Conservation (phyloP, 2,329 filamentous ascomycete genomes). For the Cladophialophora immunda region DNA sequence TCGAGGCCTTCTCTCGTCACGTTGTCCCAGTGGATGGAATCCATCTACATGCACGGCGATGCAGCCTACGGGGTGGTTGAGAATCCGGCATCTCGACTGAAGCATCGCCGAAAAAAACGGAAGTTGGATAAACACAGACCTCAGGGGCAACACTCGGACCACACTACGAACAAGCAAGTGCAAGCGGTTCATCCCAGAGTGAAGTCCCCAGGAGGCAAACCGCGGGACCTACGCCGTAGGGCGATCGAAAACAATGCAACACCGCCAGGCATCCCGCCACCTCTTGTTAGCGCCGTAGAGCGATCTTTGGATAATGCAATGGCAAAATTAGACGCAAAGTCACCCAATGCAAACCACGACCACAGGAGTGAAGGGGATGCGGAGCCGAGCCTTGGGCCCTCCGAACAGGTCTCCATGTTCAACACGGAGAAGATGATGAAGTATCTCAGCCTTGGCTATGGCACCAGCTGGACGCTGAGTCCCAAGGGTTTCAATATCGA, state of each 20-base stretch:
- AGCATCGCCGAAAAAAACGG: slow-evolving; percentile 47
- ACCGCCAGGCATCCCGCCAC: slow-evolving; percentile 55
- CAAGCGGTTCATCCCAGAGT: slow-evolving; percentile 21
- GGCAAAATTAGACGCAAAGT: slow-evolving; percentile 28
- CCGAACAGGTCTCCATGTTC: slow-evolving; percentile 45
- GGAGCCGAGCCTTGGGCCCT: slow-evolving; percentile 20
- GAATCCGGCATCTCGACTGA: slow-evolving; percentile 74
- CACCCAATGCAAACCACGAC: slow-evolving; percentile 7
- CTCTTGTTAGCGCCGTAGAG: slow-evolving; percentile 48
- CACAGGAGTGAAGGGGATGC: slow-evolving; percentile 30
- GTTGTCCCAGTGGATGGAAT: slow-evolving; percentile 86
- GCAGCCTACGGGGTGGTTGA: slow-evolving; percentile 85
- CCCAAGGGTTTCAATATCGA: slow-evolving; percentile 41
- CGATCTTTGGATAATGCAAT: slow-evolving; percentile 37
- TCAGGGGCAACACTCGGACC: slow-evolving; percentile 13
- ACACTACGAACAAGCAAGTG: slow-evolving; percentile 10
- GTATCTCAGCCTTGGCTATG: slow-evolving; percentile 60
- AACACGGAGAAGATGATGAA: slow-evolving; percentile 58
- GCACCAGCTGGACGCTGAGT: slow-evolving; percentile 56
- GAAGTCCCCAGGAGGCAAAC: slow-evolving; percentile 18
- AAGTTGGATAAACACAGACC: slow-evolving; percentile 43
- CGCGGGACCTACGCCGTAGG: slow-evolving; percentile 32
- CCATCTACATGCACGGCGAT: slow-evolving; percentile 83
- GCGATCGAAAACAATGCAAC: slow-evolving; percentile 37
- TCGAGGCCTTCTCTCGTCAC: slow-evolving; percentile 75